Percentiles rank a stretch among this genome's conserved stretches.
Evolutionary conservation across 2,329 filamentous ascomycete species (phyloP).

Genomic region (Colletotrichum brevisporum): DNA sequence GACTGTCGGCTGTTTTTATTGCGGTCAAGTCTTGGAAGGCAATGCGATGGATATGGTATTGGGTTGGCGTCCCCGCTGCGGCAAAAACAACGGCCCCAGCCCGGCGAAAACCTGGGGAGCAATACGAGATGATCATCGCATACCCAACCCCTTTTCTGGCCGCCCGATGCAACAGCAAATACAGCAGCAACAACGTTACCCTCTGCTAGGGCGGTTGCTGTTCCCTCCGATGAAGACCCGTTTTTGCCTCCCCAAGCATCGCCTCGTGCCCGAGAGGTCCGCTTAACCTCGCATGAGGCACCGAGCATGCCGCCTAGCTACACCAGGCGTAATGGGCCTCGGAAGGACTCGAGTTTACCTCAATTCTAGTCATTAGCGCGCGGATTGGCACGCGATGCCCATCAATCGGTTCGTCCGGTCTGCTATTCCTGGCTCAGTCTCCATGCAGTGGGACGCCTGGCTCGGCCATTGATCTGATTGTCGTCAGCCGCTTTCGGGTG

Average conservation of each 20-base stretch:
- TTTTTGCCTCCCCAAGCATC: constrained; percentile 2
- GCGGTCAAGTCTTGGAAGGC: background rate
- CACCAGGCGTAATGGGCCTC: background rate
- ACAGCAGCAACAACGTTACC: constrained; percentile 12
- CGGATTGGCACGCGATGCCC: background rate
- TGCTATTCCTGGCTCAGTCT: constrained; percentile 22
- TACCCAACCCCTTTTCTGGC: background rate
- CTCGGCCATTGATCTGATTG: constrained; percentile 1
- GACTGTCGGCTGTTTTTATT: background rate
- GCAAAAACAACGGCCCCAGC: constrained; percentile 5
- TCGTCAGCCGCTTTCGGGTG: constrained; percentile 1
- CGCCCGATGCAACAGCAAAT: constrained; percentile 1
- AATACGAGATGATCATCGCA: constrained; percentile 36
- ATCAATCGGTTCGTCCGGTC: constrained; percentile 11
- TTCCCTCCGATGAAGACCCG: background rate
- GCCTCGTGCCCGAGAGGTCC: background rate
- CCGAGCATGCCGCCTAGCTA: background rate
- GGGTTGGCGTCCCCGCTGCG: constrained; percentile 20
- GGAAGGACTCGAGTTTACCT: background rate
- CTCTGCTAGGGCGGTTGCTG: background rate
- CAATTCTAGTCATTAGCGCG: background rate
- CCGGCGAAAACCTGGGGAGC: constrained; percentile 8
- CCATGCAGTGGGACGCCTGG: background rate
- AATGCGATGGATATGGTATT: constrained; percentile 7
- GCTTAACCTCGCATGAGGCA: constrained; percentile 2